Conservation (phyloP, 2,329 filamentous ascomycete genomes). For the Didymellaceae sp. region DNA sequence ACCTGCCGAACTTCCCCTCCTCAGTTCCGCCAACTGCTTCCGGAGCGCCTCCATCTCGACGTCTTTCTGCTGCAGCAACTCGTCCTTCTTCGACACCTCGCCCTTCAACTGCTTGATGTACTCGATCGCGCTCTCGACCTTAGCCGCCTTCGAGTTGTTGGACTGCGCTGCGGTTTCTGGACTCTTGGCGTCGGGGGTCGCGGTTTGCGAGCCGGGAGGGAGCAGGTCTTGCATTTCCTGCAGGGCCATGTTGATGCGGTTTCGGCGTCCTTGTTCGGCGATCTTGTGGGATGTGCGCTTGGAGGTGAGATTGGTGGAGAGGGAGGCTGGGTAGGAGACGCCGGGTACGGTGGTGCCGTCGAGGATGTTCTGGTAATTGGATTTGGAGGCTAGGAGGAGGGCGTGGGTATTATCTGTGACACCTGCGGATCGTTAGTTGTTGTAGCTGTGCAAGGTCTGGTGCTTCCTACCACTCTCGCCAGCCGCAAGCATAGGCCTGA, state of each 20-base stretch:
- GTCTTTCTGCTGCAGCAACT: constrained; percentile 69
- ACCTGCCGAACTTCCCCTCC: constrained; percentile 27
- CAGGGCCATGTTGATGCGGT: constrained; percentile 92
- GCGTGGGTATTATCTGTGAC: constrained; percentile 66
- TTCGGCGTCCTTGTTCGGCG: constrained; percentile 92
- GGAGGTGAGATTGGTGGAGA: constrained; percentile 92
- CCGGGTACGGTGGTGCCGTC: constrained; percentile 92
- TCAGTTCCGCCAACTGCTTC: constrained; percentile 58
- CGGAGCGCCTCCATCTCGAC: constrained; percentile 59
- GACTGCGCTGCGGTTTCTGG: constrained; percentile 46
- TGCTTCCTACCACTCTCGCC: constrained; percentile 60
- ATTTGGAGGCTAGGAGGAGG: constrained; percentile 88
- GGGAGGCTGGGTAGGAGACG: constrained; percentile 85
- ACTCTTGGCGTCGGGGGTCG: constrained; percentile 42
- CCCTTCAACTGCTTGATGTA: constrained; percentile 87
- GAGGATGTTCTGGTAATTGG: constrained; percentile 96
- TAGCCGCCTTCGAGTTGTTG: constrained; percentile 82
- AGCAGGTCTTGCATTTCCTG: constrained; percentile 89
- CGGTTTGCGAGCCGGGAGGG: constrained; percentile 58
- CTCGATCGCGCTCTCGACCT: constrained; percentile 95
- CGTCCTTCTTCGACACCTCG: constrained; percentile 71
- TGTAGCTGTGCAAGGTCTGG: neutral
- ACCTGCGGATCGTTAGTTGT: constrained; percentile 37
- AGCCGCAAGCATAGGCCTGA: constrained; percentile 85
- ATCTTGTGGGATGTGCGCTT: constrained; percentile 98